Base-by-base conservation (phyloP, 1,139 yeast species). In the Saccharomyces hybrid region DNA sequence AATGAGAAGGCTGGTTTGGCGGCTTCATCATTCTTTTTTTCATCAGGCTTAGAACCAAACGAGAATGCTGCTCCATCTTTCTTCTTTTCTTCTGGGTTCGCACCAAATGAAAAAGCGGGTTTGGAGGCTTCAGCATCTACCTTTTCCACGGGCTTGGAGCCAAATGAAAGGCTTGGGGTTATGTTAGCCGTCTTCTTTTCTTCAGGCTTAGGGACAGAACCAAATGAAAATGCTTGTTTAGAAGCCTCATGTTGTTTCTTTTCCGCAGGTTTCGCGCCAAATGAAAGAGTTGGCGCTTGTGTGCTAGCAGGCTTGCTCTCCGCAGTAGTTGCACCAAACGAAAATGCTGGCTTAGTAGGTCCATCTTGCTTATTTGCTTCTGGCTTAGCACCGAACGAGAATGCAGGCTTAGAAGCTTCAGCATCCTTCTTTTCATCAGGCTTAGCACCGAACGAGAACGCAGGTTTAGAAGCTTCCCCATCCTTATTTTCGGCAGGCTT, bases 161-260 rank as follows among this genome's bases (percentile, higher is more conserved):
- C 70, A 54, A 66, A 62, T 3, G 66, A 57, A 49, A 61, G 60
- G 0, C 62, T 58, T 11, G 70, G 62, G 70, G 62, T 47, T 58
- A 47, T 49, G 54, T 19, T 57, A 4, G 55, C 67, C 4, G 72
- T 64, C 11, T 25, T 25, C 23, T 8, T 64, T 54, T 48, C 52
- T 6, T 13, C 70, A 25, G 64, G 54, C 53, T 64, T 65, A 14
- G 68, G 48, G 27, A 61, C 59, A 25, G 60, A 54, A 6, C 72
- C 75, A 59, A 73, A 73, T 50, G 64, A 56, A 53, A 62, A 59
- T 11, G 66, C 55, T 42, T 70, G 62, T 29, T 62, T 64, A 14
- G 63, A 52, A 47, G 51, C 54, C 47, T 49, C 55, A 27, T 55
- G 9, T 55, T 55, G 34, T 61, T 65, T 19, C 51, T 62, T 67